phyloP scores from a whole-genome alignment of 192 early-diverging fungal genomes.

The Physocladia obscura region DNA sequence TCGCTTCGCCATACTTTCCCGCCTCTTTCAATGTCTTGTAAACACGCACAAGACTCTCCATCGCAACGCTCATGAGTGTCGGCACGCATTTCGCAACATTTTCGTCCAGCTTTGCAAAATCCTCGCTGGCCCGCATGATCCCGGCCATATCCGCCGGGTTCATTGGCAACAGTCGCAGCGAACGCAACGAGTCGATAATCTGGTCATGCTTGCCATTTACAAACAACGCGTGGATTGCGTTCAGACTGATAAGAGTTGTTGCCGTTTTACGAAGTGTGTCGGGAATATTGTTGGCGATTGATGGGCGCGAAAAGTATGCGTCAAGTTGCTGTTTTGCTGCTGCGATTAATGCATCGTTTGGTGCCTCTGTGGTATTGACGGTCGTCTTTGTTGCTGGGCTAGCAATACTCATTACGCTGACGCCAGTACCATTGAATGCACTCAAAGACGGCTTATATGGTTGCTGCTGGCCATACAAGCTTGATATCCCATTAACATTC shows the following conservation, averaged over 20 bases:
- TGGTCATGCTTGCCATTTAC: background rate
- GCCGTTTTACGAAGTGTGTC: background rate
- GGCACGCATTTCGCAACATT: slow-evolving; percentile 73
- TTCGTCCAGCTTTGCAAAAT: slow-evolving; percentile 67
- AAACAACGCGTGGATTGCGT: background rate
- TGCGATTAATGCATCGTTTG: background rate
- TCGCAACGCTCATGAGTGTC: slow-evolving; percentile 70
- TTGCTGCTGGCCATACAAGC: background rate
- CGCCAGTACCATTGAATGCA: slow-evolving; percentile 7
- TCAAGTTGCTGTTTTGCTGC: background rate
- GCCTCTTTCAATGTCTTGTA: slow-evolving; percentile 56
- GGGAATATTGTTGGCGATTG: background rate
- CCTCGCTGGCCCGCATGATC: slow-evolving; percentile 60
- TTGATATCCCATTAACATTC: background rate
- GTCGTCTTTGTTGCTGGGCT: background rate
- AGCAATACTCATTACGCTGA: background rate
- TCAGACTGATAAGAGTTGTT: background rate
- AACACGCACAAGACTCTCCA: slow-evolving; percentile 64
- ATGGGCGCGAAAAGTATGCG: background rate
- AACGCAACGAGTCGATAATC: background rate
- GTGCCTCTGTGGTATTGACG: background rate
- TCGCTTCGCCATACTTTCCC: background rate
- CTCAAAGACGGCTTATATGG: background rate
- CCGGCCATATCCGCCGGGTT: slow-evolving; percentile 52
- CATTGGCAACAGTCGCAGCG: slow-evolving; percentile 57